phyloP scores from a whole-genome alignment of 2,329 filamentous ascomycete genomes.

The Xylariaceae sp. region DNA sequence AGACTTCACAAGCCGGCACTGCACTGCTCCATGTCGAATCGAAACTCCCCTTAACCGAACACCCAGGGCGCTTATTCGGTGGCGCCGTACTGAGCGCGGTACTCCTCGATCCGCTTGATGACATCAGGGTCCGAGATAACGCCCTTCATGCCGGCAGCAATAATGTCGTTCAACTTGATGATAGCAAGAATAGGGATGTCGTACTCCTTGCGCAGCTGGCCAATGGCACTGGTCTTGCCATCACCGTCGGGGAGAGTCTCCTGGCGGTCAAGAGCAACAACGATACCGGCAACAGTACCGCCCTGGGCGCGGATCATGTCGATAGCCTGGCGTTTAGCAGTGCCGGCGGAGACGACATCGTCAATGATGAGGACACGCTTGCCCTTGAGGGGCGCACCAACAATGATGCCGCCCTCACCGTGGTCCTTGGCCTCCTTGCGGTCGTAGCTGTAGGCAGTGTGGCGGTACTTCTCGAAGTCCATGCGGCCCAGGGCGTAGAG shows the following conservation, averaged over 20 bases:
- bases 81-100: constrained; percentile 61
- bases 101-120: constrained; percentile 65
- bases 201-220: constrained; percentile 76
- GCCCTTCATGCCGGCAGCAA: constrained; percentile 59
- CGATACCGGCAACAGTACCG: constrained; percentile 76
- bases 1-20: background rate
- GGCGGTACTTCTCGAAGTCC: constrained; percentile 59
- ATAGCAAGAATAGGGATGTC: constrained; percentile 80
- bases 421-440: constrained; percentile 96
- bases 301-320: constrained; percentile 82
- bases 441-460: constrained; percentile 82
- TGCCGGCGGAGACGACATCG: constrained; percentile 94
- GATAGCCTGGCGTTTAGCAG: constrained; percentile 88
- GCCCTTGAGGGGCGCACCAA: constrained; percentile 77
- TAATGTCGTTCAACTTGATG: constrained; percentile 77
- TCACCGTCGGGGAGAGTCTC: constrained; percentile 68
- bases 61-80: constrained; percentile 39
- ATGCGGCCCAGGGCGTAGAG: constrained; percentile 69
- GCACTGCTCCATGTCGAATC: background rate
- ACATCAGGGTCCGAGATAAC: constrained; percentile 55
- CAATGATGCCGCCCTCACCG: constrained; percentile 89
- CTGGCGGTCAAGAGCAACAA: constrained; percentile 82
- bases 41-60: background rate
- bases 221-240: constrained; percentile 74
- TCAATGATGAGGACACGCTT: constrained; percentile 88